Conservation (phyloP, 176 grass and related monocot species). For the Alopecurus myosuroides region DNA sequence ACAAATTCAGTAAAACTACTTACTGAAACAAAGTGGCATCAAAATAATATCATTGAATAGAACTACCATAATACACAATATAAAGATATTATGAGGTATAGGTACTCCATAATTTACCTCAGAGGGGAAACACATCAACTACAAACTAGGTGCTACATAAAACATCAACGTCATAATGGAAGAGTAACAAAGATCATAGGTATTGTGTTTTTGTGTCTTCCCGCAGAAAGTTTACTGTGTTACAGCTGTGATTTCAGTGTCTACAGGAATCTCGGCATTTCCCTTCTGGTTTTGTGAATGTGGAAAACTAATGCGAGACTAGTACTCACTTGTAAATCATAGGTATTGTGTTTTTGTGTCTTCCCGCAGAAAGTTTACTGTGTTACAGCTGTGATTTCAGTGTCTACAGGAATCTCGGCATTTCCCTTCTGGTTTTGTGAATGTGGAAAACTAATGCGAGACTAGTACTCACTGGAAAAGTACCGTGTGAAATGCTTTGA, state of each 20-base stretch:
- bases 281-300: not conserved
- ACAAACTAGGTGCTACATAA: not conserved
- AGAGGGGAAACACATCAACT: not conserved
- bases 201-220: not conserved
- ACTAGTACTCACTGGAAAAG: not conserved
- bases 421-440: not conserved
- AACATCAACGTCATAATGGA: not conserved
- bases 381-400: not conserved
- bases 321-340: too few relatives aligned
- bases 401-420: not conserved
- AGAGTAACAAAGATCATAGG: not conserved
- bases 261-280: not conserved
- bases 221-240: not conserved
- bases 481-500: not conserved
- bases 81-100: not conserved
- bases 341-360: not conserved
- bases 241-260: not conserved
- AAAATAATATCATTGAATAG: not conserved
- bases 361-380: not conserved
- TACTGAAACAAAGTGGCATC: not conserved
- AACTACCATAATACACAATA: not conserved
- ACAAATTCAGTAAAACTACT: not conserved
- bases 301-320: not conserved
- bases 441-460: not conserved
- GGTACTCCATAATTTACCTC: not conserved